phyloP scores from a whole-genome alignment of 495 filamentous ascomycete genomes.

The Trypethelium eluteriae region DNA sequence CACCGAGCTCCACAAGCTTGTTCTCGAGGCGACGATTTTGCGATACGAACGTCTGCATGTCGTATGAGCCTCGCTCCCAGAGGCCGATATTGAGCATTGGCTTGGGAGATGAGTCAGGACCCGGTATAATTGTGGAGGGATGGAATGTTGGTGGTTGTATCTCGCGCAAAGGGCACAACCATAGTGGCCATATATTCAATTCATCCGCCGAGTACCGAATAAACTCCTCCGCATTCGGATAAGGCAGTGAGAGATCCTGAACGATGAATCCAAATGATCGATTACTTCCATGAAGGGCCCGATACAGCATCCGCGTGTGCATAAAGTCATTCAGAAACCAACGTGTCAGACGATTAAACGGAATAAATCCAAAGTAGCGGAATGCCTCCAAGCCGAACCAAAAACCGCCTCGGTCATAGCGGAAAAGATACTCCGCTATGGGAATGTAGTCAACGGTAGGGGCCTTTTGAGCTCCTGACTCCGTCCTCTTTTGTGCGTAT shows the following conservation, averaged over 20 bases:
- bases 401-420: constrained; percentile 57
- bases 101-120: constrained; percentile 15
- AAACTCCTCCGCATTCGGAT: constrained; percentile 40
- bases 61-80: constrained; percentile 42
- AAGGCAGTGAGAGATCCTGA: constrained; percentile 53
- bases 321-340: constrained; percentile 48
- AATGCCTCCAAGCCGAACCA: constrained; percentile 48
- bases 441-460: constrained; percentile 43
- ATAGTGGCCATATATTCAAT: constrained; percentile 50
- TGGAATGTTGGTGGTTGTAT: constrained; percentile 32
- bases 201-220: constrained; percentile 40
- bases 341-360: constrained; percentile 49
- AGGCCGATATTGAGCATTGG: constrained; percentile 50
- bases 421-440: constrained; percentile 53
- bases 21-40: constrained; percentile 59
- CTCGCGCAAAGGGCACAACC: constrained; percentile 49
- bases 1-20: constrained; percentile 56
- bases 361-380: constrained; percentile 45
- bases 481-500: constrained; percentile 31
- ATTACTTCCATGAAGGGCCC: constrained; percentile 48
- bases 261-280: constrained; percentile 43
- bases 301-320: constrained; percentile 51
- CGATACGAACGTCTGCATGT: constrained; percentile 38
- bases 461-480: constrained; percentile 9
- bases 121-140: constrained; percentile 30